A percentile compares a stretch with the other conserved stretches of the same genome.
Conservation (phyloP, 306 rosid species). For the Malus asiatica region DNA sequence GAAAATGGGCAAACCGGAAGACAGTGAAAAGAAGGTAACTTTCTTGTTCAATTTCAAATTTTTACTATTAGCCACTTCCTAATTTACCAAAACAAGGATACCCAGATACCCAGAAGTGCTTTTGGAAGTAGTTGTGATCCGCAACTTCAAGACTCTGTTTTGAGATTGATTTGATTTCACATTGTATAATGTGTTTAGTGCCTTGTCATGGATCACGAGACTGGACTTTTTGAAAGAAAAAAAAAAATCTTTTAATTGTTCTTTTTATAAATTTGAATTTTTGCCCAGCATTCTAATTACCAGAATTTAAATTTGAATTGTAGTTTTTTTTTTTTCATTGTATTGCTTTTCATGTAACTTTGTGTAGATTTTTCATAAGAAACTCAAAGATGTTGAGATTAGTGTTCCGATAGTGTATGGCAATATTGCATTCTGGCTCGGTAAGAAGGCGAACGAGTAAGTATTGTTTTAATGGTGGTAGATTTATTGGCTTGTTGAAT, state of each 20-base stretch:
- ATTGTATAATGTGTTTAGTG: background rate
- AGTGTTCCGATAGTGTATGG: slow-evolving; percentile 77
- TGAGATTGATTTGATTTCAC: slow-evolving; percentile 2
- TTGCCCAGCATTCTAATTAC: background rate
- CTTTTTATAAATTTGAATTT: background rate
- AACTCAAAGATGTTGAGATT: slow-evolving; percentile 61
- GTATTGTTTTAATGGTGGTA: slow-evolving; percentile 25
- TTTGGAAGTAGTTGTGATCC: background rate
- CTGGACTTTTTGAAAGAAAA: background rate
- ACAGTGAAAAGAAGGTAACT: slow-evolving; percentile 53
- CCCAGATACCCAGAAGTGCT: slow-evolving; percentile 9
- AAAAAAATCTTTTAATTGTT: background rate
- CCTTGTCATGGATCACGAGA: background rate
- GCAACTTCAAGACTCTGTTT: slow-evolving; percentile 8
- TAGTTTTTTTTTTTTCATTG: background rate
- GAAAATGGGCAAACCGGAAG: slow-evolving; percentile 60
- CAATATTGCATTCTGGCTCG: slow-evolving; percentile 79
- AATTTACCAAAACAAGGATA: slow-evolving; percentile 1
- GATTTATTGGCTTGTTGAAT: slow-evolving; percentile 12
- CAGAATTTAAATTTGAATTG: background rate
- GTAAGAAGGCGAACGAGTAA: slow-evolving; percentile 85
- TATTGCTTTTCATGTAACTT: slow-evolving; percentile 26
- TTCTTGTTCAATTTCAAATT: slow-evolving; percentile 19
- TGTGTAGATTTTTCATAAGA: slow-evolving; percentile 54
- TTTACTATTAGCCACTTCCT: slow-evolving; percentile 16